Conservation (phyloP, 108 stramenopile species). For the Nitzschia sp. region DNA sequence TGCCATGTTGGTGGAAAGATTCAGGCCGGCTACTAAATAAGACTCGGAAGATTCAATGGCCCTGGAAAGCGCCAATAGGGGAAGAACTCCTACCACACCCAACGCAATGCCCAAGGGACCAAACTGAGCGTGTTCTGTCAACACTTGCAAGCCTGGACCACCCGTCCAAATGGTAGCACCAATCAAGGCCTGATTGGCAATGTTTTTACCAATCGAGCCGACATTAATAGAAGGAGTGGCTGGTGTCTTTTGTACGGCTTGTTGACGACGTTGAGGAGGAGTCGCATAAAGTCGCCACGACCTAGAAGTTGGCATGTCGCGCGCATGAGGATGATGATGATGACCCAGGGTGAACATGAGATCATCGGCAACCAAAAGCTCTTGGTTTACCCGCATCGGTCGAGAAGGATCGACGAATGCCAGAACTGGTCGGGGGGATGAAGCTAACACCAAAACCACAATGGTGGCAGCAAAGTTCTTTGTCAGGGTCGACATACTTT, state of each 20-base stretch:
- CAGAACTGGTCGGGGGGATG: no score
- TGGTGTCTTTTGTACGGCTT: background rate
- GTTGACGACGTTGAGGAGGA: background rate
- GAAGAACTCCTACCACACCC: conserved; percentile 24
- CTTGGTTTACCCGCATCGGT: no score
- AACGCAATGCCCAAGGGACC: conserved; percentile 8
- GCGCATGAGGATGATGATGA: no score
- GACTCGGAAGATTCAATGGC: conserved; percentile 32
- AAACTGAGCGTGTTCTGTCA: conserved; percentile 18
- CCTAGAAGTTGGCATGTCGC: no score
- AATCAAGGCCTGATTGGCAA: conserved; percentile 26
- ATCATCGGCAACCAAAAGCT: no score
- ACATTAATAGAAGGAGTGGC: conserved; percentile 11
- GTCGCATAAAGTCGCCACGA: background rate
- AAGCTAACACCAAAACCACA: no score
- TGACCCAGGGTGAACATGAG: no score
- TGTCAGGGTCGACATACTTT: no score
- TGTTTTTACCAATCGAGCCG: conserved; percentile 6
- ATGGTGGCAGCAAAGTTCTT: no score
- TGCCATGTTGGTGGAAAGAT: conserved; percentile 40
- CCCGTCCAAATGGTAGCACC: conserved; percentile 30
- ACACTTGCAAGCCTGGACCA: conserved; percentile 12
- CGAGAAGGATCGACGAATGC: no score
- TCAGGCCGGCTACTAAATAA: conserved; percentile 28
- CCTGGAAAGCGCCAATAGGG: conserved; percentile 23